A percentile compares a stretch with the other conserved stretches of the same genome.
Conservation (phyloP, 139 green algal species). For the Micractinium sp. region DNA sequence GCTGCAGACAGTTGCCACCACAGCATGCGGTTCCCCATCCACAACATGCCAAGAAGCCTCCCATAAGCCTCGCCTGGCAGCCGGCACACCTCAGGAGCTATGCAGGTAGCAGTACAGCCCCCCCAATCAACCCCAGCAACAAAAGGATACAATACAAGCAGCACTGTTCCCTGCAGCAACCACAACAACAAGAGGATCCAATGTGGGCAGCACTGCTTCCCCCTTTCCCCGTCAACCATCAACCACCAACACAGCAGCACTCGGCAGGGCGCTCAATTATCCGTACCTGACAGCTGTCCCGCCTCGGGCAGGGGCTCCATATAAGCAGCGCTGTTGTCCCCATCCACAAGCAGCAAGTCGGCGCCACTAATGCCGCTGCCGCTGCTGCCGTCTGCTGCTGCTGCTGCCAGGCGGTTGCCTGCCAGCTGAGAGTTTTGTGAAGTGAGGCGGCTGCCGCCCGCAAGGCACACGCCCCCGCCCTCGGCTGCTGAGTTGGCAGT, state of each 20-base stretch:
- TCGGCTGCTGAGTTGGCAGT: constrained; percentile 18
- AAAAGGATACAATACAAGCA: too few species aligned
- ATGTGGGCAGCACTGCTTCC: background rate
- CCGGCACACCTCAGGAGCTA: too few species aligned
- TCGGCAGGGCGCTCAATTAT: background rate
- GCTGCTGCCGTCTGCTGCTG: background rate
- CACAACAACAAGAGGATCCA: too few species aligned
- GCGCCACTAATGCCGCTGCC: background rate
- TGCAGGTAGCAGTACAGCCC: too few species aligned
- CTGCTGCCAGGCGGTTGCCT: background rate
- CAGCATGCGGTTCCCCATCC: too few species aligned
- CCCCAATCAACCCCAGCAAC: too few species aligned
- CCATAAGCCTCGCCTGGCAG: too few species aligned
- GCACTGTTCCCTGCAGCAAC: too few species aligned
- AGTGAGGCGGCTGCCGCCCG: constrained; percentile 6
- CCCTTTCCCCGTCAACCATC: background rate
- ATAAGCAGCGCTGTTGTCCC: constrained; percentile 1
- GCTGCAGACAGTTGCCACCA: background rate
- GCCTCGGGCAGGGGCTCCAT: background rate
- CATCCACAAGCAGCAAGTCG: constrained; percentile 27
- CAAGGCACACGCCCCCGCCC: constrained; percentile 34
- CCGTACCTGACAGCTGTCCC: constrained; percentile 17
- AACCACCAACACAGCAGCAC: background rate
- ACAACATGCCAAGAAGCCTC: too few species aligned
- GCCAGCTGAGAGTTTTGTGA: background rate